Evolutionary conservation across 805 yeast genomes (phyloP).

Genomic region (Barnettozyma vustinii): DNA sequence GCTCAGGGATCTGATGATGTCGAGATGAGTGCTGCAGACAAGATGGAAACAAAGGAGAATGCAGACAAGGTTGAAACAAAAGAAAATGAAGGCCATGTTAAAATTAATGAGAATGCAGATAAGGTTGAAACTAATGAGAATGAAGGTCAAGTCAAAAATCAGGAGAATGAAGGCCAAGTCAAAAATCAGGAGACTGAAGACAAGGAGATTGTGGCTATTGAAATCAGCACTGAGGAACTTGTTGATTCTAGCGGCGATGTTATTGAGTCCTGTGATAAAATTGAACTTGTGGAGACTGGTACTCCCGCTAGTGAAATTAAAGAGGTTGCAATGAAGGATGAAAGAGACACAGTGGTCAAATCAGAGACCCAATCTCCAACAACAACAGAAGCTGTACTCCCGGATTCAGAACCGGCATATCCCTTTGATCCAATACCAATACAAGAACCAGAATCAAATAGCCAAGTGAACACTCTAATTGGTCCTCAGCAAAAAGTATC

Average conservation of each 20-base stretch:
- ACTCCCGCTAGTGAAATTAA: constrained; percentile 18
- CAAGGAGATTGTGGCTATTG: background rate
- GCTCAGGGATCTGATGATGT: background rate
- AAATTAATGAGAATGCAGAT: background rate
- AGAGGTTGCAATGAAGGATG: background rate
- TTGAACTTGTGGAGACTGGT: constrained; percentile 7
- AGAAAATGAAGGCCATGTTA: too few relatives aligned
- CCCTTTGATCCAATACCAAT: constrained; percentile 3
- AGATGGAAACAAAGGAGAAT: background rate
- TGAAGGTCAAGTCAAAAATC: background rate
- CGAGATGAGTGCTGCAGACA: background rate
- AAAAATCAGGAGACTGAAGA: background rate
- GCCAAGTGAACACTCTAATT: background rate
- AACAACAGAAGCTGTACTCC: background rate
- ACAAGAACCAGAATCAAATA: background rate
- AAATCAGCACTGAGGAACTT: background rate
- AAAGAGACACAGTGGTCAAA: background rate
- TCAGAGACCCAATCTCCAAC: background rate
- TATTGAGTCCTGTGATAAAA: background rate
- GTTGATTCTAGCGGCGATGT: background rate
- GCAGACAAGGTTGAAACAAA: background rate
- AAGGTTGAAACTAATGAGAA: background rate
- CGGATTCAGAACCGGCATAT: background rate
- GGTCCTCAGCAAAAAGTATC: constrained; percentile 68
- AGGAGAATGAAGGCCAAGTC: too few relatives aligned